Base-by-base conservation (phyloP, 2,329 filamentous ascomycete species). In the Huntiella omanensis region DNA sequence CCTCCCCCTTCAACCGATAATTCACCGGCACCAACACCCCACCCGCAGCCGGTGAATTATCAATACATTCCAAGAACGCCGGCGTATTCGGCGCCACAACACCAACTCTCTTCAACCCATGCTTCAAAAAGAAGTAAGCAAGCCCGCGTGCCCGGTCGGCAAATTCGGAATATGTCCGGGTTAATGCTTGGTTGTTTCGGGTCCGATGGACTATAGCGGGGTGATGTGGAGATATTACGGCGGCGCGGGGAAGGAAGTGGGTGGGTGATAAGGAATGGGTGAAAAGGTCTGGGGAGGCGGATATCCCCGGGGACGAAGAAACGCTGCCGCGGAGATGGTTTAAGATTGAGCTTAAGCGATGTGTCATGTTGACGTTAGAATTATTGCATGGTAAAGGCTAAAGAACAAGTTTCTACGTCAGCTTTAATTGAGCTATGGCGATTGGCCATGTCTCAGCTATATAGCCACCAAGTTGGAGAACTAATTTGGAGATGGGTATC, bases 51-150 rank as follows among this genome's bases (percentile, higher is more conserved):
- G 78, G 79, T n/a, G n/a, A n/a, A n/a, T n/a, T n/a, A n/a, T n/a
- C n/a, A 51, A 94, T 83, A 5, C 77, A 74, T 63, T 96, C 88
- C 22, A 98, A 68, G 55, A 96, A 96, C 0, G 87, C 87, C 0
- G 91, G 91, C 1, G 91, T 98, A 59, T 98, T 98, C 3, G 91
- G 83, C 6, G 77, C 79, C 8, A 98, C 68, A 41, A 98, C 79
- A 5, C 91, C 91, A 4, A 96, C 81, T 50, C 83, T 72, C 55
- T 75, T 80, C 56, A 75, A 77, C 4, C 73, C 70, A 57, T 83
- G 75, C 59, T 83, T 83, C 54, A 73, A 73, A 48, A 98, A 59
- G 59, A 81, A 96, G 62, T 93, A 96, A 11, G 86, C 87, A 13
- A 98, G 66, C 1, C 88, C 91, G 37, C 83, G 68, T 3, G 87